Base-by-base conservation (phyloP, 2,329 filamentous ascomycete genomes). In the Ceratocystis eucalypticola region DNA sequence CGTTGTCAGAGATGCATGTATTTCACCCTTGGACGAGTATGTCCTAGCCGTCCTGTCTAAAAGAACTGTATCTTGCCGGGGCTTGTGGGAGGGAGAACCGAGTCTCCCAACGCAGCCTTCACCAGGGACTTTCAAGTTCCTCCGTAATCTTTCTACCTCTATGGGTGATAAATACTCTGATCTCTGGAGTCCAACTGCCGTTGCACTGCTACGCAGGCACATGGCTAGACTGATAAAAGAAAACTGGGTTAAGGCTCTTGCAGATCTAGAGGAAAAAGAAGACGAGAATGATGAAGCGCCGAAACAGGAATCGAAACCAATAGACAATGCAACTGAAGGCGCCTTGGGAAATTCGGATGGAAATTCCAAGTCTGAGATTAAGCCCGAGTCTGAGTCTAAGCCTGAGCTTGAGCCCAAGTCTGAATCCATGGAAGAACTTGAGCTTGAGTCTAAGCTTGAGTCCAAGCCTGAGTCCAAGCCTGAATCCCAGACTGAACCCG, bases 71-170 rank as follows among this genome's bases (percentile, higher is more conserved):
- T 79, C 81, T 1, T 85, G 87, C 5, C 80, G 85, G 64, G 80
- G 83, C 0, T 78, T 96, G 0, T 96, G 92, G 92, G 91, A 95
- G 73, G 89, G 89, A 0, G 79, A 83, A 46, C 88, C 89, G 0
- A 79, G 84, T 30, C 74, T 96, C 53, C 93, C 93, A 0, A 80
- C 85, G 5, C 89, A 94, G 71, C 91, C 91, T 0, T 93, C 90
- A 0, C 86, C 89, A 0, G 80, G 81, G 22, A 78, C 85, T 0
- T 96, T 96, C 72, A 83, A 81, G 68, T 86, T 95, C 65, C 72
- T 96, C 62, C 83, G 84, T 28, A 79, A 79, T 57, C 72, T 96
- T 33, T 82, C 84, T 3, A 76, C 77, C 61, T 78, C 80, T 4
- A 95, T 96, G 90, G 82, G 82, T 2, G 77, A 80, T 12, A 78